Evolutionary conservation across 1,284 basidiomycete genomes (phyloP).

Genomic region (Trichosporon sp.): DNA sequence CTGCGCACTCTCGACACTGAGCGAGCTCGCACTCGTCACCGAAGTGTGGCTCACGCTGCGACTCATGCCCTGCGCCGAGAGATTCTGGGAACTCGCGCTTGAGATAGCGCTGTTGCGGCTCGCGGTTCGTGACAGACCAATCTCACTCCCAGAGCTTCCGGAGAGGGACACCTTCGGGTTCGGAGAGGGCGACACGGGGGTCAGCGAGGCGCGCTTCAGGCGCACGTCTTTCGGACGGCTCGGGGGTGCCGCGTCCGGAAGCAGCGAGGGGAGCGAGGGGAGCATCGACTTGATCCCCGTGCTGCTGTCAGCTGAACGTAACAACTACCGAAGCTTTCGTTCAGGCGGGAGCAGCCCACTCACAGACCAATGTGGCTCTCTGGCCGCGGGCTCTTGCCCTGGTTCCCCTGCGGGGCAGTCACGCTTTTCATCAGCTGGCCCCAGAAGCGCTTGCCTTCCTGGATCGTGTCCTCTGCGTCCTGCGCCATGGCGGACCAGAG

Average conservation of each 20-base stretch:
- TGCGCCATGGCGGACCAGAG: conserved; percentile 22
- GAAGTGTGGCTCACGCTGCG: neutral
- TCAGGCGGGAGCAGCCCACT: neutral
- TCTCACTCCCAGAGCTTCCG: neutral
- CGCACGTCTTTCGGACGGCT: conserved; percentile 4
- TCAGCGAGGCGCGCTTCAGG: neutral
- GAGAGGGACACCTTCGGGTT: neutral
- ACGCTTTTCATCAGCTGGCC: conserved; percentile 50
- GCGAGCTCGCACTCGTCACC: neutral
- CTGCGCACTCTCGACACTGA: neutral
- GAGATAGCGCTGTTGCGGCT: neutral
- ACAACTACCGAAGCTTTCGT: neutral
- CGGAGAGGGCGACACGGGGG: neutral
- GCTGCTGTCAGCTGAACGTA: neutral
- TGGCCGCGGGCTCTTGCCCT: neutral
- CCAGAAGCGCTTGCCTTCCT: conserved; percentile 47
- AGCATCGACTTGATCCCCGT: neutral
- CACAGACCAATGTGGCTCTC: conserved; percentile 3
- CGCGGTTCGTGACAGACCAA: neutral
- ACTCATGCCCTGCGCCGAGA: neutral
- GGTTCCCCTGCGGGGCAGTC: conserved; percentile 37
- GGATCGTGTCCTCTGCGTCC: conserved; percentile 33
- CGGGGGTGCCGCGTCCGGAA: neutral
- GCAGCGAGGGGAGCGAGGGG: neutral
- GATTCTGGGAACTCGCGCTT: neutral